Percentiles rank a stretch among this genome's conserved stretches.
Conservation (phyloP, 306 rosid species). For the Pterocarpus santalinus region DNA sequence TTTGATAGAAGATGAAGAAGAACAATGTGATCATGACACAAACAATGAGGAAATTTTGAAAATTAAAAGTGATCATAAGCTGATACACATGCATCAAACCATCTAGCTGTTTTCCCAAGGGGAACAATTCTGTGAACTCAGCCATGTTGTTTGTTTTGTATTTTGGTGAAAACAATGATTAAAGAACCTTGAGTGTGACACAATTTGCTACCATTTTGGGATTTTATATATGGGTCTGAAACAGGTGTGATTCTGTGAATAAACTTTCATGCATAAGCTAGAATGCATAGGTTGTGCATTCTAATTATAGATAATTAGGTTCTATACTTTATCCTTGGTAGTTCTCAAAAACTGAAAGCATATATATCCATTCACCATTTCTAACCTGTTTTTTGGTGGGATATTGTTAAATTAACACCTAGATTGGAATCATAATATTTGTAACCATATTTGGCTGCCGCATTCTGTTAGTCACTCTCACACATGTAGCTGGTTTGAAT, state of each 20-base stretch:
- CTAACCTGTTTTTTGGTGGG: too few relatives aligned
- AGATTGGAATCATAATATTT: too few relatives aligned
- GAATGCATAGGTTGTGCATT: conserved; percentile 21
- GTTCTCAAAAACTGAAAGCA: too few relatives aligned
- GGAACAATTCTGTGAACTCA: conserved; percentile 42
- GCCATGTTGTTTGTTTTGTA: conserved; percentile 19
- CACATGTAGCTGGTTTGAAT: too few relatives aligned
- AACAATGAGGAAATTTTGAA: conserved; percentile 10
- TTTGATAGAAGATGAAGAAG: conserved; percentile 49
- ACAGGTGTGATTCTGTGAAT: not conserved
- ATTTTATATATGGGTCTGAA: conserved; percentile 4
- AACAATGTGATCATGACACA: conserved; percentile 18
- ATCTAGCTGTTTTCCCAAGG: conserved; percentile 23
- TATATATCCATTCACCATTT: too few relatives aligned
- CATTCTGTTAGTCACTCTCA: too few relatives aligned
- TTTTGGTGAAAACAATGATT: not conserved
- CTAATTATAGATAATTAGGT: conserved; percentile 31
- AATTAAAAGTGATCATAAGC: conserved; percentile 26
- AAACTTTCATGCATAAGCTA: not conserved
- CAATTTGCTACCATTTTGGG: conserved; percentile 13
- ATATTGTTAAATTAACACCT: too few relatives aligned
- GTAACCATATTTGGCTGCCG: too few relatives aligned
- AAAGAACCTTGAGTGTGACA: conserved; percentile 24
- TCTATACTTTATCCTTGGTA: conserved; percentile 4
- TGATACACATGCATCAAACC: conserved; percentile 32